Percentiles rank a stretch among this genome's conserved stretches.
Evolutionary conservation across 1,139 yeast genomes (phyloP).

Genomic region (Nadsonia starkeyi-henricii): DNA sequence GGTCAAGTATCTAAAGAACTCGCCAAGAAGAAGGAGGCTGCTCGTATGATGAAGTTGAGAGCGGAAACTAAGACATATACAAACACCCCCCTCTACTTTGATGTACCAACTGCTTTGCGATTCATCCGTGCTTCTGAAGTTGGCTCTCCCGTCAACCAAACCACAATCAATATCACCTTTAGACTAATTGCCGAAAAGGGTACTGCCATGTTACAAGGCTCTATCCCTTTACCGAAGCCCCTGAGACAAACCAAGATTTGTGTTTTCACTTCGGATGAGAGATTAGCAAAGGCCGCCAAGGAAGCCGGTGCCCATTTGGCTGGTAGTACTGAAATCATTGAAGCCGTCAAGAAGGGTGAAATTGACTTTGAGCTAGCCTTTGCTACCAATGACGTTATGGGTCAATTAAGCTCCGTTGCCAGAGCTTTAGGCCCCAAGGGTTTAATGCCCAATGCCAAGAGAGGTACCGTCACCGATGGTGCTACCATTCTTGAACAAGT

Average conservation of each 20-base stretch:
- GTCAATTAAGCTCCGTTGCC: slow-evolving; percentile 51
- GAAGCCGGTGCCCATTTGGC: slow-evolving; percentile 44
- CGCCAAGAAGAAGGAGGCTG: not conserved
- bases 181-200: slow-evolving; percentile 69
- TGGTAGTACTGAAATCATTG: slow-evolving; percentile 65
- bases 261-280: slow-evolving; percentile 51
- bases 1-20: not conserved
- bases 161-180: slow-evolving; percentile 55
- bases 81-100: slow-evolving; percentile 47
- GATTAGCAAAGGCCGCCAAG: slow-evolving; percentile 38
- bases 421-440: slow-evolving; percentile 79
- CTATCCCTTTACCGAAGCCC: slow-evolving; percentile 65
- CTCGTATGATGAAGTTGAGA: not conserved
- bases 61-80: slow-evolving; percentile 1
- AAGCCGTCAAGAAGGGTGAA: slow-evolving; percentile 43
- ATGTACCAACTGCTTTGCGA: slow-evolving; percentile 56
- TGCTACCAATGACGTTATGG: slow-evolving; percentile 71
- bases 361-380: slow-evolving; percentile 63
- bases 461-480: slow-evolving; percentile 65
- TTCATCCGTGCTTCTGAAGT: slow-evolving; percentile 82
- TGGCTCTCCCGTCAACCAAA: slow-evolving; percentile 56
- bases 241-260: slow-evolving; percentile 48
- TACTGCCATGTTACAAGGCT: slow-evolving; percentile 59
- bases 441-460: slow-evolving; percentile 74
- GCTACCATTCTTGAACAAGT: slow-evolving; percentile 40